phyloP scores from a whole-genome alignment of 139 green algal species.

The Spirogloea muscicola region DNA sequence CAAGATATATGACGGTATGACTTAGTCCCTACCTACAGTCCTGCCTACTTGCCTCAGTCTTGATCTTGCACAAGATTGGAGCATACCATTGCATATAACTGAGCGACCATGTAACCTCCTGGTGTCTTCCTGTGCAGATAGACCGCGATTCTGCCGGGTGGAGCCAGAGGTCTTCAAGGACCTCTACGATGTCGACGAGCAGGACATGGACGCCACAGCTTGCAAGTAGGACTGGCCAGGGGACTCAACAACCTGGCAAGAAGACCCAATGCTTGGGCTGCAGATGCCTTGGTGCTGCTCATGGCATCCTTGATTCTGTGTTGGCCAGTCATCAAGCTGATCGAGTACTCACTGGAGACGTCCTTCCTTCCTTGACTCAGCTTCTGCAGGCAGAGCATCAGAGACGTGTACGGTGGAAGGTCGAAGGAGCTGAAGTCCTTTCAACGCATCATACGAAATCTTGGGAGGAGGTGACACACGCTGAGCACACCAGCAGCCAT shows the following conservation, averaged over 20 bases:
- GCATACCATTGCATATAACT: too few relatives aligned
- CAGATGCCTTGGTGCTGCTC: too few relatives aligned
- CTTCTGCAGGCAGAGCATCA: constrained; percentile 32
- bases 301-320: too few relatives aligned
- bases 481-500: too few relatives aligned
- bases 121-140: constrained; percentile 29
- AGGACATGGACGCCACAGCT: constrained; percentile 22
- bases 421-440: constrained; percentile 34
- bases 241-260: too few relatives aligned
- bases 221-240: too few relatives aligned
- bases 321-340: too few relatives aligned
- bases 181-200: constrained; percentile 13
- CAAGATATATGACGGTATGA: constrained; percentile 40
- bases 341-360: not conserved
- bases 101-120: too few relatives aligned
- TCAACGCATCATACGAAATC: constrained; percentile 10
- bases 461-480: constrained; percentile 8
- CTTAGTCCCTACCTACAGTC: too few relatives aligned
- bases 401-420: constrained; percentile 28
- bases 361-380: not conserved
- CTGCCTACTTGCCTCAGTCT: too few relatives aligned
- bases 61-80: too few relatives aligned
- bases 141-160: constrained; percentile 46
- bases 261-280: too few relatives aligned
- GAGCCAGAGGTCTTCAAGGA: constrained; percentile 40